Conservation (phyloP, 768 basidiomycete genomes). For the Pulveroboletus ravenelii region DNA sequence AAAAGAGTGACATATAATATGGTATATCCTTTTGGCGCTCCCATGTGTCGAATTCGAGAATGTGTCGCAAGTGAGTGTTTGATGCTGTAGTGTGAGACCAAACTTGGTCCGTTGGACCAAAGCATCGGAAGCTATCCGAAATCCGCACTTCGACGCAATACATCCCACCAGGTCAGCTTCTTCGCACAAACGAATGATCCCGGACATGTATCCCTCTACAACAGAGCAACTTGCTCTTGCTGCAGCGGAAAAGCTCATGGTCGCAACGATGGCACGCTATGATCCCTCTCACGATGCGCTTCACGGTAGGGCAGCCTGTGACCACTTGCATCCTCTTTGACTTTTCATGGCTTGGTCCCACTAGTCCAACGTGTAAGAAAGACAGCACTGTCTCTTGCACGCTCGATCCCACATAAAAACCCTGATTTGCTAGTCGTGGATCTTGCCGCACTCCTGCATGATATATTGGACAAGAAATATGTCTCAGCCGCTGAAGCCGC, state of each 20-base stretch:
- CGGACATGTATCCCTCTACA: conserved; percentile 40
- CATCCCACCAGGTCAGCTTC: neutral
- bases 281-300: conserved; percentile 78
- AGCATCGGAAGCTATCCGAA: conserved; percentile 20
- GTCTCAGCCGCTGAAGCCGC: conserved; percentile 50
- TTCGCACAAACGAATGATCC: neutral
- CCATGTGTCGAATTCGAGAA: conserved; percentile 16
- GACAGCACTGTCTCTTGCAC: conserved; percentile 68
- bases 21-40: conserved; percentile 10
- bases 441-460: conserved; percentile 84
- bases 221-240: conserved; percentile 50
- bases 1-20: conserved; percentile 44
- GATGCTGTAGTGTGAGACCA: neutral
- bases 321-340: conserved; percentile 2
- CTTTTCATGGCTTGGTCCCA: neutral
- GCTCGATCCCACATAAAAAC: conserved; percentile 35
- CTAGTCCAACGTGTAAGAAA: conserved; percentile 78
- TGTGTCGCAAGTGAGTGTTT: conserved; percentile 1
- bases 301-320: conserved; percentile 51
- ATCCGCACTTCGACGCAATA: conserved; percentile 11
- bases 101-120: neutral
- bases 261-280: conserved; percentile 67
- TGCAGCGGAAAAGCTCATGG: conserved; percentile 66
- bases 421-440: conserved; percentile 78
- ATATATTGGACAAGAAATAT: conserved; percentile 85